Base-by-base conservation (phyloP, 768 basidiomycete genomes). In the Pulveroboletus sp. region DNA sequence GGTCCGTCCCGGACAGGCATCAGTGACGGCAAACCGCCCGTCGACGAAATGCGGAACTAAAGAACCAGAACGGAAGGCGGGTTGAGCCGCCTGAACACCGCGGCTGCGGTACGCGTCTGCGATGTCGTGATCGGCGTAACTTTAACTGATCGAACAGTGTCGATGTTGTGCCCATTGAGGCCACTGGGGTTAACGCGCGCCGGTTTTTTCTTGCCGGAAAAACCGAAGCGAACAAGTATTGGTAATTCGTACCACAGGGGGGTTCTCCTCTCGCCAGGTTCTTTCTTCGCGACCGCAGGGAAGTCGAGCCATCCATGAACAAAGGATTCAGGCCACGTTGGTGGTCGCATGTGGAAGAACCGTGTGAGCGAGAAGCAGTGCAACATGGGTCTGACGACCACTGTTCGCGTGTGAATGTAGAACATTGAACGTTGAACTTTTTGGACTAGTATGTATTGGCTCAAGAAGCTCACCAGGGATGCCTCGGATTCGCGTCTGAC, bases 41-140 rank as follows among this genome's bases (percentile, higher is more conserved):
- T 51, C 54, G 54, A 55, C 47, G 54, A 56, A 43, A 50, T 30
- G 34, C 47, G 54, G 54, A 40, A 30, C 38, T 24, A 36, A 23
- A 47, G 19, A 23, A 20, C 32, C 30, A 31, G 52, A 47, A 54
- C 19, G 39, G 39, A 48, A 32, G 44, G 12, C 14, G n/a, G 29
- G 17, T 17, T 47, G 35, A 36, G 46, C 54, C 54, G 54, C 53
- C 6, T 23, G 26, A 55, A 42, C 11, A 37, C 42, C 53, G 45
- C 53, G 31, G 12, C n/a, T n/a, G n/a, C n/a, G n/a, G n/a, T n/a
- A n/a, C n/a, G n/a, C n/a, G n/a, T n/a, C n/a, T n/a, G n/a, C n/a
- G 27, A n/a, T 22, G 30, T 43, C 42, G 16, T 20, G 14, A 32
- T 32, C 31, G 7, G 31, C 31, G 7, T 32, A 32, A 32, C 31